phyloP scores from a whole-genome alignment of 177 flowering plant genomes.

The Tripterygium wilfordii region DNA sequence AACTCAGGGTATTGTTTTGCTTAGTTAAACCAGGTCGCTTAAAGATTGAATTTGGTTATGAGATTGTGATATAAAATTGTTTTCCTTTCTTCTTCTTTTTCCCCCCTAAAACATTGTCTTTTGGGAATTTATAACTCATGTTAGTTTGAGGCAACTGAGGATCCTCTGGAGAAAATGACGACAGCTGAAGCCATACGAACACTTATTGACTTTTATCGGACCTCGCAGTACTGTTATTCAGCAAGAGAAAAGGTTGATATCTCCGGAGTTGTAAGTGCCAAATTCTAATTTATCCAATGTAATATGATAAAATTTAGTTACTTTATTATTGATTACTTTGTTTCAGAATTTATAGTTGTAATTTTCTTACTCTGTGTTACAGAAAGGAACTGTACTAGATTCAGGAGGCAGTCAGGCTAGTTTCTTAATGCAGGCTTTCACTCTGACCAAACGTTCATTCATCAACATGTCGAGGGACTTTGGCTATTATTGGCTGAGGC shows the following conservation, averaged over 20 bases:
- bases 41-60: no score
- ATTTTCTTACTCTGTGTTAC: conserved; percentile 17
- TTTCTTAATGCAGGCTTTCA: conserved; percentile 79
- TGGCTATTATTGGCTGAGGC: conserved; percentile 97
- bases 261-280: conserved; percentile 62
- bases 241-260: conserved; percentile 68
- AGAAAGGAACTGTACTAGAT: conserved; percentile 94
- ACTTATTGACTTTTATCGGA: conserved; percentile 44
- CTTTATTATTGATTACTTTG: no score
- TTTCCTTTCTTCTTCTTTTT: no score
- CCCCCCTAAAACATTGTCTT: neutral
- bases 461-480: conserved; percentile 95
- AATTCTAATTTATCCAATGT: neutral
- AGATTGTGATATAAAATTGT: no score
- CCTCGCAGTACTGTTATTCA: conserved; percentile 51
- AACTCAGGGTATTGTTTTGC: conserved; percentile 74
- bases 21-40: no score
- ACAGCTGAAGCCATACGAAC: conserved; percentile 78
- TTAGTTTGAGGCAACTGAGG: conserved; percentile 66
- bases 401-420: conserved; percentile 96
- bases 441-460: conserved; percentile 78
- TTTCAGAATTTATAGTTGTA: no score
- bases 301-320: no score
- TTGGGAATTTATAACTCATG: neutral
- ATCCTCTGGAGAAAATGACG: conserved; percentile 78